These are phyloP conservation scores for Amaranthus hypochondriacus DNA, from an alignment of 148 eudicot species.

Conservation along the genomic window DNA sequence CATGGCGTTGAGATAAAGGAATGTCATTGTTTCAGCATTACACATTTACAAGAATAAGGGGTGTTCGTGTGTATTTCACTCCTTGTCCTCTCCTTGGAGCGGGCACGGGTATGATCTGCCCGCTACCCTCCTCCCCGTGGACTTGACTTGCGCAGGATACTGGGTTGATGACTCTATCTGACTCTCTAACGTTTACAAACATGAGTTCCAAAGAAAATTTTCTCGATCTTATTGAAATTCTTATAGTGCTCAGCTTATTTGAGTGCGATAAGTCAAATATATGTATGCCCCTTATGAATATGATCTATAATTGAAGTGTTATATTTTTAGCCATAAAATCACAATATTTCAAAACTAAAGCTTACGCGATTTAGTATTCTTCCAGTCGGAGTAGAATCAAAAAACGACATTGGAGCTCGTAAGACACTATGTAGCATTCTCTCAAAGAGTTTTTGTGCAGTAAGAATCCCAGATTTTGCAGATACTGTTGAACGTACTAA, in stretches of 20 bases:
- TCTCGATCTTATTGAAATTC: background rate
- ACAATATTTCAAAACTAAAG: background rate
- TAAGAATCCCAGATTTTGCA: slow-evolving; percentile 55
- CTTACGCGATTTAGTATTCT: slow-evolving; percentile 90
- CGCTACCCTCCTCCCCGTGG: no score
- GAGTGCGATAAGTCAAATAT: background rate
- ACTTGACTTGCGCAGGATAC: no score
- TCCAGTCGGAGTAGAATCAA: slow-evolving; percentile 94
- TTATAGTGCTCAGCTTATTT: no score
- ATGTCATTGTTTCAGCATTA: no score
- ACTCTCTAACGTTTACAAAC: background rate
- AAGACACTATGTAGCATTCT: slow-evolving; percentile 64
- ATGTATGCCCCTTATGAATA: background rate
- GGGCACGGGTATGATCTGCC: no score
- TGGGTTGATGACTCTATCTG: no score
- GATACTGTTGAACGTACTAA: slow-evolving; percentile 59
- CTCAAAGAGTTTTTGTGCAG: slow-evolving; percentile 77
- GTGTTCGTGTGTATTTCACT: no score
- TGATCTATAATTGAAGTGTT: background rate
- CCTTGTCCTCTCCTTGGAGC: no score
- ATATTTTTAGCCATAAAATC: background rate
- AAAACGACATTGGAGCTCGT: slow-evolving; percentile 92
- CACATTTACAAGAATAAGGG: no score
- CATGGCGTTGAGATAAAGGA: no score
- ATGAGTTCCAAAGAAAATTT: background rate